A percentile compares a stretch with the other conserved stretches of the same genome.
Evolutionary conservation across 495 filamentous ascomycete genomes (phyloP).

Genomic region (Trichodelitschia bisporula): DNA sequence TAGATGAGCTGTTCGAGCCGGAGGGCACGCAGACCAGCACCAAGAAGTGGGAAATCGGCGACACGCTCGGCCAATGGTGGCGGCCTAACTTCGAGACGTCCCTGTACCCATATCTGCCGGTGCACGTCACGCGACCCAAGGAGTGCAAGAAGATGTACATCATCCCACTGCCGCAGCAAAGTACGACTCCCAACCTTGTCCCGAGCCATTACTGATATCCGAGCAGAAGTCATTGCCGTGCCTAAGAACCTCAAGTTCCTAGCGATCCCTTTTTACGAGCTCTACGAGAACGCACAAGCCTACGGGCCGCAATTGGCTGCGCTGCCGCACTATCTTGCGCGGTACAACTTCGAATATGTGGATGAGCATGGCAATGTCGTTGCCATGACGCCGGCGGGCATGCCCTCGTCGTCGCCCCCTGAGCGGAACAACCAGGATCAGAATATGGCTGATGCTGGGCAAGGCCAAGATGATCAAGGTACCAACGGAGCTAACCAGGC

Average conservation of each 20-base stretch:
- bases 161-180: constrained; percentile 76
- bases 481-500: too few relatives aligned
- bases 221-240: constrained; percentile 73
- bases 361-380: constrained; percentile 79
- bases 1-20: constrained; percentile 82
- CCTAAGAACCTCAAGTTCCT: constrained; percentile 99
- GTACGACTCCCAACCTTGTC: constrained; percentile 27
- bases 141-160: constrained; percentile 99
- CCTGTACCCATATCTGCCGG: constrained; percentile 96
- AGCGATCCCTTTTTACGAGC: constrained; percentile 85
- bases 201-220: too few relatives aligned
- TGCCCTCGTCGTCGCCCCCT: too few relatives aligned
- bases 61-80: constrained; percentile 96
- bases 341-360: constrained; percentile 97
- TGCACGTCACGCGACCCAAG: constrained; percentile 86
- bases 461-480: too few relatives aligned
- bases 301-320: constrained; percentile 93
- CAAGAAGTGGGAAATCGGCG: constrained; percentile 78
- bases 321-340: constrained; percentile 76
- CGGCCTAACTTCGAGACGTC: constrained; percentile 97
- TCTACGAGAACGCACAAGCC: constrained; percentile 87
- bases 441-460: too few relatives aligned
- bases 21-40: constrained; percentile 69
- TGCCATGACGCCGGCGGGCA: constrained; percentile 59
- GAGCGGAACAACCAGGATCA: too few relatives aligned